Base-by-base conservation (phyloP, 2,329 filamentous ascomycete genomes). In the Diaporthe vexans region DNA sequence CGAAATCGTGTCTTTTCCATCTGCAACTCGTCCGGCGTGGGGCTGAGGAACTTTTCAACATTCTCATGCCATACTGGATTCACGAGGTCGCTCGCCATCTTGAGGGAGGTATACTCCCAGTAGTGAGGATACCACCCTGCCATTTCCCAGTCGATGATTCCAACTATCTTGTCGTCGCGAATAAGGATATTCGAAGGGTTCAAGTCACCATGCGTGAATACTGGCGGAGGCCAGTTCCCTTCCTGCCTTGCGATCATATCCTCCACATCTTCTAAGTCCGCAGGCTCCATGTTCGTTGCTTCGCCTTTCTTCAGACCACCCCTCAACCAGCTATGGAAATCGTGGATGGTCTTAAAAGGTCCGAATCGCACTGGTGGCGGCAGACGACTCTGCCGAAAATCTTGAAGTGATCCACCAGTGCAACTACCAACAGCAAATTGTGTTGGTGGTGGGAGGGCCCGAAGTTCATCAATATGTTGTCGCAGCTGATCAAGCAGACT, bases 61-160 rank as follows among this genome's bases (percentile, higher is more conserved):
- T 26, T 46, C 0, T 63, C 58, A 26, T 63, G 24, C 58, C 58
- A 63, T 8, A 26, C 24, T 1, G 58, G 58, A 43, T 63, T 63
- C 3, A 63, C 58, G 1, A 21, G 8, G 17, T 63, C 24, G 58
- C 58, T 63, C 13, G 11, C 58, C 1, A 63, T 43, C 24, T 26
- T 46, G 24, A 63, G 37, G 1, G 58, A 63, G 15, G 58, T 63
- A 1, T 63, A 63, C 33, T 63, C 58, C 58, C 58, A 63, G 29
- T 63, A 63, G 26, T 63, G 58, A 46, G 58, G 58, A 26, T 63
- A 63, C 58, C 58, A 63, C 21, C 58, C 58, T 1, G 58, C 3
- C 58, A 63, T 63, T 40, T 63, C 58, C 58, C 58, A 63, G 40
- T 63, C 58, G 9, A 63, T 63, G 3, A 63, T 63, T 3, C 40